These are phyloP conservation scores for Nakaseomyces glabratus DNA, from an alignment of 1,139 yeast genomes.

Conservation along the genomic window DNA sequence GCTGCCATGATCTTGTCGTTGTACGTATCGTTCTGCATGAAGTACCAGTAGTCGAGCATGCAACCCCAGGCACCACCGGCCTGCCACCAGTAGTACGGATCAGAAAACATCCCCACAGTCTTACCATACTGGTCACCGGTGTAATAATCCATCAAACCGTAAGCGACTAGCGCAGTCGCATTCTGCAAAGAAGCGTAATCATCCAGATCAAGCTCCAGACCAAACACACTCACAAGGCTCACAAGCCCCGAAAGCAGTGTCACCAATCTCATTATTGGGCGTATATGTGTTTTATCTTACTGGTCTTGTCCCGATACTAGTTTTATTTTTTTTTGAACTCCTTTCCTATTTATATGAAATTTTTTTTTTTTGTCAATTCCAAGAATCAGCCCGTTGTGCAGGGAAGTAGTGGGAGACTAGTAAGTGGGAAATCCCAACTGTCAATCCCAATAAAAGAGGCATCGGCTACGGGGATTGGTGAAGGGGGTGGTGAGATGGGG, in stretches of 20 bases:
- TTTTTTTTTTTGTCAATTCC: too few species aligned
- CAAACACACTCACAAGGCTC: conserved; percentile 9
- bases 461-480: too few species aligned
- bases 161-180: conserved; percentile 52
- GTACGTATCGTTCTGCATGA: conserved; percentile 63
- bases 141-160: conserved; percentile 79
- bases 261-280: background rate
- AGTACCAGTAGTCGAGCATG: conserved; percentile 67
- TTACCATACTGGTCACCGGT: conserved; percentile 65
- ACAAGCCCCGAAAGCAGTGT: conserved; percentile 2
- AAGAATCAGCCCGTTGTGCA: too few species aligned
- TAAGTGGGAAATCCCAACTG: too few species aligned
- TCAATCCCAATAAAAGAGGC: too few species aligned
- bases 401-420: too few species aligned
- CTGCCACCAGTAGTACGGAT: conserved; percentile 97
- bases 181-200: conserved; percentile 34
- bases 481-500: too few species aligned
- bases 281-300: background rate
- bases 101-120: conserved; percentile 71
- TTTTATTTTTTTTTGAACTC: background rate
- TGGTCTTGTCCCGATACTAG: background rate
- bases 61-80: conserved; percentile 97
- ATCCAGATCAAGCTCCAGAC: conserved; percentile 34
- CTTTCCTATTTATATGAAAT: too few species aligned
- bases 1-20: conserved; percentile 52